Base-by-base conservation (phyloP, 1,284 basidiomycete species). In the Porogramme epimiltina region DNA sequence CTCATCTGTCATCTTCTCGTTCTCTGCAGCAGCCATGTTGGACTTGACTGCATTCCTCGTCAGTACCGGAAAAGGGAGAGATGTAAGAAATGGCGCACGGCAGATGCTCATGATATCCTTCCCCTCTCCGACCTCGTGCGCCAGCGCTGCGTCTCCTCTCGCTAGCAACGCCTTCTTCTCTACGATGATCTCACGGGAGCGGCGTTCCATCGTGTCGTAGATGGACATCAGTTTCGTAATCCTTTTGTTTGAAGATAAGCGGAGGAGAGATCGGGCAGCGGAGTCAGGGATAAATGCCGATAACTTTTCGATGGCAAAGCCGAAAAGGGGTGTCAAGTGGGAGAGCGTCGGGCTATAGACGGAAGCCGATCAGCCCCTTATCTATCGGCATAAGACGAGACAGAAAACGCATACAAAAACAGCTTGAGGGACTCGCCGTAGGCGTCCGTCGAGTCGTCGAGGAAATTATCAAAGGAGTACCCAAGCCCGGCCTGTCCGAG, bases 71-170 rank as follows among this genome's bases (percentile, higher is more conserved):
- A n/a, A n/a, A n/a, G n/a, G n/a, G n/a, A n/a, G n/a, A n/a, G n/a
- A n/a, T n/a, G n/a, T n/a, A n/a, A n/a, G n/a, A n/a, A n/a, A n/a
- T n/a, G n/a, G n/a, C 28, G 28, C 46, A 80, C 69, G 49, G 2
- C 67, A 45, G n/a, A 79, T 68, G 45, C 75, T 77, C 58, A 78
- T 71, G 43, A 79, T 64, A 57, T 80, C 78, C 54, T 73, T 75
- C 3, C 64, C 67, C 46, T 70, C 60, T 2, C 66, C 69, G 31
- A 58, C 38, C 34, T 65, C 62, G 20, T 62, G 57, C 16, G 49
- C 37, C 10, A 64, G 49, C 3, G 52, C 62, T 23, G 51, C 52
- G 41, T 54, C 66, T 11, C 66, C 52, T 70, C 67, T 36, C 50
- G 45, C 26, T 26, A 52, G 37, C 44, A 55, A 57, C 23, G 61